A percentile compares a stretch with the other conserved stretches of the same genome.
Evolutionary conservation across 2,329 filamentous ascomycete species (phyloP).

Genomic region (Pseudocercospora eumusae): DNA sequence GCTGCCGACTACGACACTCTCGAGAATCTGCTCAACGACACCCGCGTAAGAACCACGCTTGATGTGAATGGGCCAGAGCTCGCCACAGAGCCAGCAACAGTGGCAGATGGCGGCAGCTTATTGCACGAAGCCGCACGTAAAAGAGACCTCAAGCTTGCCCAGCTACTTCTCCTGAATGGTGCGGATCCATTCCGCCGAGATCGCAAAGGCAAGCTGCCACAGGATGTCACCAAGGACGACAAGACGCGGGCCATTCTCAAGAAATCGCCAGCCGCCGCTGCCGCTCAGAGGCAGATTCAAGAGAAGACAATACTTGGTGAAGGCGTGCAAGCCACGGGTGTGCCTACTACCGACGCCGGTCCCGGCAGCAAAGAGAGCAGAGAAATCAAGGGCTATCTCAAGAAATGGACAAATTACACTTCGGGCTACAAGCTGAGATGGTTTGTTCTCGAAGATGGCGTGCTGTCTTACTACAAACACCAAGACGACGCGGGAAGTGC

Average conservation of each 20-base stretch:
- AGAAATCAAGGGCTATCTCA: conserved; percentile 98
- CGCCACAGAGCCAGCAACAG: conserved; percentile 74
- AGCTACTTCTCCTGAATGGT: conserved; percentile 86
- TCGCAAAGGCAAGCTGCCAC: conserved; percentile 90
- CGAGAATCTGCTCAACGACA: conserved; percentile 79
- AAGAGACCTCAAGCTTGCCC: conserved; percentile 82
- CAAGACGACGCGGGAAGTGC: conserved; percentile 96
- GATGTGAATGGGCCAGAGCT: conserved; percentile 93
- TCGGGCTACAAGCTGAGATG: conserved; percentile 94
- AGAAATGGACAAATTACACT: conserved; percentile 99
- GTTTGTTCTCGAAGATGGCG: conserved; percentile 97
- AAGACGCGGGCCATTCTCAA: conserved; percentile 85
- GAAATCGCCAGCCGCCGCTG: conserved; percentile 88
- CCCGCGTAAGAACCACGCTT: conserved; percentile 78
- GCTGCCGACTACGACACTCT: conserved; percentile 74
- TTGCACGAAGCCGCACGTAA: conserved; percentile 90
- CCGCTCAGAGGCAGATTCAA: conserved; percentile 91
- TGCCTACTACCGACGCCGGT: conserved; percentile 49
- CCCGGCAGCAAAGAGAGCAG: conserved; percentile 79
- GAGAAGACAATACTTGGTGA: conserved; percentile 94
- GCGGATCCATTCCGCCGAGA: conserved; percentile 95
- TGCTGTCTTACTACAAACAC: conserved; percentile 98
- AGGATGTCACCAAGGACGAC: conserved; percentile 96
- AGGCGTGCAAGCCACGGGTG: conserved; percentile 48
- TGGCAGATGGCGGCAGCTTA: conserved; percentile 83